These are phyloP conservation scores for Seiridium cupressi DNA, from an alignment of 2,329 filamentous ascomycete genomes.

Conservation along the genomic window DNA sequence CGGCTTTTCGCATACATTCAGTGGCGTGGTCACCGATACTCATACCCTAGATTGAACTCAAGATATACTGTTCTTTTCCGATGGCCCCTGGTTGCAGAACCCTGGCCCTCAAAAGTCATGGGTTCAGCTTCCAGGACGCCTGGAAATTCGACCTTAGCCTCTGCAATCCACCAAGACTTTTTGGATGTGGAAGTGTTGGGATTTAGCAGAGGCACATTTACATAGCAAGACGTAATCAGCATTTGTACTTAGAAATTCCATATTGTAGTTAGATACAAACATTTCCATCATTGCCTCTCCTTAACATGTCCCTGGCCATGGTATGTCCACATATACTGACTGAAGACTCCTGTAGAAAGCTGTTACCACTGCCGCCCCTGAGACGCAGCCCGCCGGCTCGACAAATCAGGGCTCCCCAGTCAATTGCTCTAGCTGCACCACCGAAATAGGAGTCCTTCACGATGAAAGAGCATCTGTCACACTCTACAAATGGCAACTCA, in stretches of 20 bases:
- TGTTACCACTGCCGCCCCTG: no score
- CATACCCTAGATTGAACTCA: slow-evolving; percentile 57
- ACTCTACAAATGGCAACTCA: slow-evolving; percentile 58
- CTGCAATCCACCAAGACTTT: slow-evolving; percentile 45
- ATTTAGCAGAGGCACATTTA: slow-evolving; percentile 50
- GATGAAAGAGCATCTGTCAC: slow-evolving; percentile 42
- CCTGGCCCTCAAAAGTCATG: slow-evolving; percentile 31
- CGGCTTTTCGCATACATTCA: slow-evolving; percentile 32
- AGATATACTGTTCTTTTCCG: slow-evolving; percentile 19
- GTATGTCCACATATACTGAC: no score
- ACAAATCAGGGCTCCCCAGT: slow-evolving; percentile 19
- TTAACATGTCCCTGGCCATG: no score
- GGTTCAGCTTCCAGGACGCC: slow-evolving; percentile 32
- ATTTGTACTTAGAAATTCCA: not conserved
- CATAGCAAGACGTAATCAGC: not conserved
- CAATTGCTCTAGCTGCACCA: slow-evolving; percentile 43
- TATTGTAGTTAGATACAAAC: no score
- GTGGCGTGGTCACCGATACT: slow-evolving; percentile 68
- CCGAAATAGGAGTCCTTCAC: slow-evolving; percentile 47
- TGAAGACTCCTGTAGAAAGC: no score
- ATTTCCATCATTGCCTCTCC: no score
- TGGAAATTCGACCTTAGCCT: slow-evolving; percentile 27
- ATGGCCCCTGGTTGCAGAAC: slow-evolving; percentile 28
- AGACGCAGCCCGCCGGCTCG: not conserved
- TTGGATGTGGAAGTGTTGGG: slow-evolving; percentile 46